Percentiles rank a stretch among this genome's conserved stretches.
phyloP scores from a whole-genome alignment of 2,329 filamentous ascomycete species.

The Cladosporium colombiae region DNA sequence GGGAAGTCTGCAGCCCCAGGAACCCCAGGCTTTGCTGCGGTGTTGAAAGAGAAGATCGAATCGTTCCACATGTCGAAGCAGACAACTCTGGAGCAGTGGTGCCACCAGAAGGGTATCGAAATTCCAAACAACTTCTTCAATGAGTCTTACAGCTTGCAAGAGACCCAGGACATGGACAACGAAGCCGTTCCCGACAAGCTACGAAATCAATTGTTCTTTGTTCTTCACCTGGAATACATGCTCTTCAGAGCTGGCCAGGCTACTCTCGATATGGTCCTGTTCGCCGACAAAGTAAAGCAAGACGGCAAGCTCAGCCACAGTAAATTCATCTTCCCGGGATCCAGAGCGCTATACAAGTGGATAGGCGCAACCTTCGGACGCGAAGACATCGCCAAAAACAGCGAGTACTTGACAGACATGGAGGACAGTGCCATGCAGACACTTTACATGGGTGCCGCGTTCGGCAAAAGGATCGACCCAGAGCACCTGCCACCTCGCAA shows the following conservation, averaged over 20 bases:
- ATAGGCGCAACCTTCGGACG: constrained; percentile 54
- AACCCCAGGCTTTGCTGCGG: constrained; percentile 57
- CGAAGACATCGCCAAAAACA: constrained; percentile 56
- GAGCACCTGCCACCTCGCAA: constrained; percentile 70
- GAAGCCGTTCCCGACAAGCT: constrained; percentile 62
- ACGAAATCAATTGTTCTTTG: constrained; percentile 68
- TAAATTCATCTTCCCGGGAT: constrained; percentile 64
- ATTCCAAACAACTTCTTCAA: constrained; percentile 54
- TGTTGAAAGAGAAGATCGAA: constrained; percentile 56
- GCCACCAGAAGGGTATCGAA: constrained; percentile 49
- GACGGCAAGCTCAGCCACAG: constrained; percentile 66
- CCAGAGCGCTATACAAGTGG: constrained; percentile 67
- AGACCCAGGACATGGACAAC: constrained; percentile 42
- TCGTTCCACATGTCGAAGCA: constrained; percentile 59
- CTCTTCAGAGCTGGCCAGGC: constrained; percentile 60
- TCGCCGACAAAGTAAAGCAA: constrained; percentile 64
- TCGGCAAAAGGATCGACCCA: constrained; percentile 64
- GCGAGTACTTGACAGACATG: constrained; percentile 60
- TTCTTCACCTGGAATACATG: constrained; percentile 72
- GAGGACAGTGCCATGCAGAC: constrained; percentile 52
- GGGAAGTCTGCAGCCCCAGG: constrained; percentile 52
- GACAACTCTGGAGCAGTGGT: constrained; percentile 59
- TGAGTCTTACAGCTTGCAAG: constrained; percentile 51
- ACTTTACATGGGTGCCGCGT: constrained; percentile 68
- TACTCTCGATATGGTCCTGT: constrained; percentile 65